These are phyloP conservation scores for Firmiana major DNA, from an alignment of 345 rosid species.

Conservation along the genomic window DNA sequence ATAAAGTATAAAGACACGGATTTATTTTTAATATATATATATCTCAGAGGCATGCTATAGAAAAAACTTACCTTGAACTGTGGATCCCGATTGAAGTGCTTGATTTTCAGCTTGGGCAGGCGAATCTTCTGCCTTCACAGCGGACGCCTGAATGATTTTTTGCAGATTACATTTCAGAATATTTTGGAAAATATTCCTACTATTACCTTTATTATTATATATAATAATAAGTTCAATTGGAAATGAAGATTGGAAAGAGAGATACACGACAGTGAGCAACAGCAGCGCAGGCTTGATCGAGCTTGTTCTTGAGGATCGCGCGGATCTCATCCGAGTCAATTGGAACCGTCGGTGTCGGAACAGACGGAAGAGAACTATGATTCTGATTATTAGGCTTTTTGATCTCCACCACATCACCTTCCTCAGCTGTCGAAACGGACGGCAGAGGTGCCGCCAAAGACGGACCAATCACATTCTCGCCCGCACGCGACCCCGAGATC, in stretches of 20 bases:
- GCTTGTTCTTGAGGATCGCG: constrained; percentile 60
- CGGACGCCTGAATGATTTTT: constrained; percentile 32
- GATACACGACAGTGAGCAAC: constrained; percentile 49
- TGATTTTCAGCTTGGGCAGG: constrained; percentile 37
- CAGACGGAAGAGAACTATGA: constrained; percentile 26
- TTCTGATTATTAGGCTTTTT: constrained; percentile 19
- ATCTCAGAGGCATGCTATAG: not conserved
- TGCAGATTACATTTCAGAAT: not conserved
- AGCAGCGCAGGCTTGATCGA: constrained; percentile 74
- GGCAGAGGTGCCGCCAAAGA: constrained; percentile 33
- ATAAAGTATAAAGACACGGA: not conserved
- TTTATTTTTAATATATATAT: too few species aligned
- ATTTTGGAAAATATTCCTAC: not conserved
- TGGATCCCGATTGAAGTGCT: constrained; percentile 34
- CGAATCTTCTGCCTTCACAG: constrained; percentile 56
- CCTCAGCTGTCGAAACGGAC: constrained; percentile 34
- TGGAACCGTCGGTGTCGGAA: constrained; percentile 28
- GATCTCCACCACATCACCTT: constrained; percentile 51
- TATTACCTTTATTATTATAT: not conserved
- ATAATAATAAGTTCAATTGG: not conserved
- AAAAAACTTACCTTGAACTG: constrained; percentile 35
- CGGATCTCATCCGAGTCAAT: constrained; percentile 44
- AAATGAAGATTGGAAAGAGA: not conserved
- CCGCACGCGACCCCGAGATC: constrained; percentile 19
- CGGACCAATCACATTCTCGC: constrained; percentile 30